Evolutionary conservation across 192 early-diverging fungal species (phyloP).

Genomic region (Coemansia sp.): DNA sequence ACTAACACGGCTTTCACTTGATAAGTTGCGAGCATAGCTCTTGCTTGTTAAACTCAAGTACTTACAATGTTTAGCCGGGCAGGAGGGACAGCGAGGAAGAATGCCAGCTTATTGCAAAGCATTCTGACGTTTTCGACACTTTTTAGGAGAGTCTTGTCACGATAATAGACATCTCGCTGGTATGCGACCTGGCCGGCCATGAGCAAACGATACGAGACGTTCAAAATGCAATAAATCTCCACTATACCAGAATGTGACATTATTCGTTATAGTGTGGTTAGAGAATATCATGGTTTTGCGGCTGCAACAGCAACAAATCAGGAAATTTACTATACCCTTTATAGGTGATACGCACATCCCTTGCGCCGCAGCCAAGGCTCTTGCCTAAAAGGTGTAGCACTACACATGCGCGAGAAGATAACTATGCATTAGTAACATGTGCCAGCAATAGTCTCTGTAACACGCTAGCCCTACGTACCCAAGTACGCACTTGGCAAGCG

Average conservation of each 20-base stretch:
- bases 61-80: slow-evolving; percentile 41
- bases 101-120: slow-evolving; percentile 33
- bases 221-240: slow-evolving; percentile 26
- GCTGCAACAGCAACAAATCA: not conserved
- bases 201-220: slow-evolving; percentile 23
- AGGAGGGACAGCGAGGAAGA: slow-evolving; percentile 24
- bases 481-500: not conserved
- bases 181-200: slow-evolving; percentile 36
- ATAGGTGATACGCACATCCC: slow-evolving; percentile 20
- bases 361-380: slow-evolving; percentile 7
- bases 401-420: not conserved
- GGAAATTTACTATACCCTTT: not conserved
- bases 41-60: too few relatives aligned
- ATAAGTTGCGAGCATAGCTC: not conserved
- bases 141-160: slow-evolving; percentile 29
- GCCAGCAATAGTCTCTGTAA: not conserved
- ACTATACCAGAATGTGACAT: slow-evolving; percentile 10
- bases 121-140: slow-evolving; percentile 41
- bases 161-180: slow-evolving; percentile 50
- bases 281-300: not conserved
- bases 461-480: not conserved
- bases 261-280: not conserved
- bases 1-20: not conserved
- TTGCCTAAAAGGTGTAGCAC: not conserved
- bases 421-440: not conserved